Base-by-base conservation (phyloP, 2,329 filamentous ascomycete species). In the Fusarium virguliforme region DNA sequence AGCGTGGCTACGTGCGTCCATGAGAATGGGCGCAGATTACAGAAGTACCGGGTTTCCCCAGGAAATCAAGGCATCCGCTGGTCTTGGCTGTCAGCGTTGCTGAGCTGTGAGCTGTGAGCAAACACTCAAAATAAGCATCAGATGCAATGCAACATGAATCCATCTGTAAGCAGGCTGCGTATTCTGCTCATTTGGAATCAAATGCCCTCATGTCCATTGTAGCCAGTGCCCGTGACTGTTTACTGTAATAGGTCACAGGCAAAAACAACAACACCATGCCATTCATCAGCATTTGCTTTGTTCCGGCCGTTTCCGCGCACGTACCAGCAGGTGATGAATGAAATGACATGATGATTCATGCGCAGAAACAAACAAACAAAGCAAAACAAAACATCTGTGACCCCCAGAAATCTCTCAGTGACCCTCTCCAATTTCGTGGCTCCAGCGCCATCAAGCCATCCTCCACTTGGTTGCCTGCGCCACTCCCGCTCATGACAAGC, bases 401-500 rank as follows among this genome's bases (percentile, higher is more conserved):
- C 26, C 43, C 9, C 5, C 30, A 22, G 22, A 41, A 41, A 41
- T 41, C 10, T 18, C 15, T 9, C 6, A 18, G 12, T 40, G 34
- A 32, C 35, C 37, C 53, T 48, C 34, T 8, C 24, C 9, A 28
- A 55, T 55, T 34, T 40, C 35, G 68, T 63, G 65, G 69, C 68
- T 71, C 56, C 26, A 66, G 2, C 41, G 37, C 60, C 65, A 41
- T 50, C 24, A 63, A 61, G 26, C 30, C 54, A 46, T 55, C 62
- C 24, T 61, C 59, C 62, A 59, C 54, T 46, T 41, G 34, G 35
- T 62, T 35, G 18, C 48, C 32, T 41, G 40, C 62, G 69, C 65
- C 69, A 72, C 69, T 70, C 69, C 69, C 69, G 69, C 55, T 15
- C 46, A 6, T n/a, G 37, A 34, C 54, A 37, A 18, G 24, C 41